Evolutionary conservation across 2,329 filamentous ascomycete genomes (phyloP).

Genomic region (Periconia sp.): DNA sequence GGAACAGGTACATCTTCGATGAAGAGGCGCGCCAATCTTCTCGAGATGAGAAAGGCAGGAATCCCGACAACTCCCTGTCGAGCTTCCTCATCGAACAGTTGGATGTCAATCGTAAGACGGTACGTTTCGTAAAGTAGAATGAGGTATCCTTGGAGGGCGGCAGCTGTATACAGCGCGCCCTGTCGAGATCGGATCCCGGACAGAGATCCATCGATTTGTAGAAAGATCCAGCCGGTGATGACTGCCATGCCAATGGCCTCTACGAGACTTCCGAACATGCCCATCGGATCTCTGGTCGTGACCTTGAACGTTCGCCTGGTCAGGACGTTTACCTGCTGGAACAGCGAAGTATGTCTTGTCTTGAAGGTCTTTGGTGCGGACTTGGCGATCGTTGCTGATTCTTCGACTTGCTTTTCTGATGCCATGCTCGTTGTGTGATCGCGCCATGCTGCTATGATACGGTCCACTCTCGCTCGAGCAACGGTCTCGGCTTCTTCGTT

Average conservation of each 20-base stretch:
- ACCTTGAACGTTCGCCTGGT: constrained; percentile 70
- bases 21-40: constrained; percentile 67
- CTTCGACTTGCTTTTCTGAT: constrained; percentile 15
- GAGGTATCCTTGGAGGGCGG: constrained; percentile 74
- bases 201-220: constrained; percentile 64
- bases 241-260: constrained; percentile 72
- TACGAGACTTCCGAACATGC: constrained; percentile 68
- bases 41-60: constrained; percentile 68
- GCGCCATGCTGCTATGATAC: constrained; percentile 63
- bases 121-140: constrained; percentile 77
- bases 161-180: constrained; percentile 71
- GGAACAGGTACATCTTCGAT: constrained; percentile 75
- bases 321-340: constrained; percentile 65
- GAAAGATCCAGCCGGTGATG: constrained; percentile 73
- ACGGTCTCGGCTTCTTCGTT: constrained; percentile 65
- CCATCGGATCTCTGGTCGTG: constrained; percentile 76
- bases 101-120: constrained; percentile 72
- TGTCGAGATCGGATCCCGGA: constrained; percentile 73
- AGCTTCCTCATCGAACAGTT: constrained; percentile 73
- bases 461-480: constrained; percentile 62
- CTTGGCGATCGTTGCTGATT: constrained; percentile 2
- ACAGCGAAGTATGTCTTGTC: constrained; percentile 57
- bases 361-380: constrained; percentile 12
- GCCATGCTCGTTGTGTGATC: constrained; percentile 16
- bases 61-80: constrained; percentile 72